Evolutionary conservation across 2,329 filamentous ascomycete genomes (phyloP).

Genomic region (Fonsecaea nubica): DNA sequence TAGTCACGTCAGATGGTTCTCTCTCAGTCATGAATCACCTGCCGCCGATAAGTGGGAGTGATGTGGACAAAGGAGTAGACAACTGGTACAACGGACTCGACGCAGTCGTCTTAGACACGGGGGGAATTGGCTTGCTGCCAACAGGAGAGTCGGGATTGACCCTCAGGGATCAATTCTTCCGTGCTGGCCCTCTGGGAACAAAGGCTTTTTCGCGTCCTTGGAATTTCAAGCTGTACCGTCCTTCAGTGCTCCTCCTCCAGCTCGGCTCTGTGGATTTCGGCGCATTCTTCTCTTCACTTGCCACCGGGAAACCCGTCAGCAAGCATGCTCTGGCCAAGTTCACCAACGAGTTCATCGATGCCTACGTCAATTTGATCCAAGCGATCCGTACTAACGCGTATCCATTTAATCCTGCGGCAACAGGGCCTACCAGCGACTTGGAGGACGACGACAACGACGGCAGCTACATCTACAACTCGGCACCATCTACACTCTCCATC

Average conservation of each 20-base stretch:
- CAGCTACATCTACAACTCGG: conserved; percentile 38
- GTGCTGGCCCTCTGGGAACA: conserved; percentile 42
- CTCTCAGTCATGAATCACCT: background rate
- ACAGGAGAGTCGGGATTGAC: conserved; percentile 10
- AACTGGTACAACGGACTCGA: conserved; percentile 22
- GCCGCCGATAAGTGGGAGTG: background rate
- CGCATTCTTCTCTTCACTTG: conserved; percentile 14
- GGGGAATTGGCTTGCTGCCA: background rate
- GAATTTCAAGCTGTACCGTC: conserved; percentile 46
- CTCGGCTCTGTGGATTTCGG: conserved; percentile 29
- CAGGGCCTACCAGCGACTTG: background rate
- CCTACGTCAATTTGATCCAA: conserved; percentile 46
- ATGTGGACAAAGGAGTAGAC: conserved; percentile 7
- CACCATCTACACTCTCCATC: conserved; percentile 44
- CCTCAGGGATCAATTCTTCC: conserved; percentile 34
- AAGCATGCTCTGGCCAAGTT: conserved; percentile 21
- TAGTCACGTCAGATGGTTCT: conserved; percentile 32
- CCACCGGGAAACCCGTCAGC: conserved; percentile 10
- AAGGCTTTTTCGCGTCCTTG: conserved; percentile 45
- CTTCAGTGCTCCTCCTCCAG: conserved; percentile 45
- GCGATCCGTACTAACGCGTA: conserved; percentile 43
- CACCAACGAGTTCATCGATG: conserved; percentile 26
- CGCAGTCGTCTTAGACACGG: background rate
- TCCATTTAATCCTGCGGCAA: conserved; percentile 35
- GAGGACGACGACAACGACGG: conserved; percentile 25